A percentile compares a stretch with the other conserved stretches of the same genome.
Evolutionary conservation across 1,284 basidiomycete species (phyloP).

Genomic region (Ganoderma lucidum): DNA sequence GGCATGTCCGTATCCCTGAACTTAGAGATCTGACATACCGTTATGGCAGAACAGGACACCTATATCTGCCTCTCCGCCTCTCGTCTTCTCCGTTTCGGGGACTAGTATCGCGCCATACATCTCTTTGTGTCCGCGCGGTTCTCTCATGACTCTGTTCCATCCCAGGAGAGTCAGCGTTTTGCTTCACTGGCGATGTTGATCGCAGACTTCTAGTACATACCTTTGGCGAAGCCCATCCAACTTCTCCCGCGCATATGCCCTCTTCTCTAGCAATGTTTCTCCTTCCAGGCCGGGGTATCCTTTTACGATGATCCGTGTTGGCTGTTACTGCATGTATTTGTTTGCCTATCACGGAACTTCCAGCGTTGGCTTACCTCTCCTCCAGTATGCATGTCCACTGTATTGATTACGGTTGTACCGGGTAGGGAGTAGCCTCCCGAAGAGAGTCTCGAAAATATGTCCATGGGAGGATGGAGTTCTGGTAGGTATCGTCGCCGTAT

Average conservation of each 20-base stretch:
- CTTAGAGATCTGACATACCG: slow-evolving; percentile 33
- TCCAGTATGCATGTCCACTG: slow-evolving; percentile 51
- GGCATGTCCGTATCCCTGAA: not conserved
- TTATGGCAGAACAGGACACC: slow-evolving; percentile 57
- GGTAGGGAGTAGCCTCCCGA: slow-evolving; percentile 10
- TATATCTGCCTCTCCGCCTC: slow-evolving; percentile 48
- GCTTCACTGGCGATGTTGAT: no score
- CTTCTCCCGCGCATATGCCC: slow-evolving; percentile 41
- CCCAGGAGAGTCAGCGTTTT: no score
- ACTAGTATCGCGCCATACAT: slow-evolving; percentile 57
- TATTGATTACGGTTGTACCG: slow-evolving; percentile 34
- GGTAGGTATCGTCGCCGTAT: not conserved
- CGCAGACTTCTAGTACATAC: slow-evolving; percentile 24
- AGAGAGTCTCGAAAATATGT: slow-evolving; percentile 35
- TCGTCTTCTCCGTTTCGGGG: slow-evolving; percentile 47
- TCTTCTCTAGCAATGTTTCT: slow-evolving; percentile 45
- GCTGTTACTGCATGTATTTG: slow-evolving; percentile 33
- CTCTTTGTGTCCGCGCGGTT: slow-evolving; percentile 53
- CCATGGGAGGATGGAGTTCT: slow-evolving; percentile 30
- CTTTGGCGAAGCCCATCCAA: slow-evolving; percentile 43
- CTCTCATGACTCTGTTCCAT: slow-evolving; percentile 46
- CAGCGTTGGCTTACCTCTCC: slow-evolving; percentile 44
- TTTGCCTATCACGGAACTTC: not conserved
- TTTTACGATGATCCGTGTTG: slow-evolving; percentile 48
- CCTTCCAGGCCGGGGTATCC: slow-evolving; percentile 47